Conservation (phyloP, 139 green algal species). For the Zygnema circumcarinatum region DNA sequence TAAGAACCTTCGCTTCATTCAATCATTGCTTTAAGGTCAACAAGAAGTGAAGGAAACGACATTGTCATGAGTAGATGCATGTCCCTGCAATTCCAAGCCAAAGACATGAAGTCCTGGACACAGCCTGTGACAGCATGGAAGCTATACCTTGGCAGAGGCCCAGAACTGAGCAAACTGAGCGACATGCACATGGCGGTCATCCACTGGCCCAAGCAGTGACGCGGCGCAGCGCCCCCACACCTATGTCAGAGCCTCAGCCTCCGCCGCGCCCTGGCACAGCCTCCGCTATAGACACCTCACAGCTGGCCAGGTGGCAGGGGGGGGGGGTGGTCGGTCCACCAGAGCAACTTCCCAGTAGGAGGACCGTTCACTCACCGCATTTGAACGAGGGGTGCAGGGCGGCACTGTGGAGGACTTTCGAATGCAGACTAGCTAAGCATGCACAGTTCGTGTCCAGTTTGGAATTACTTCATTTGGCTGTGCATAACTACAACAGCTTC, state of each 20-base stretch:
- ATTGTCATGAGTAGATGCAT: background rate
- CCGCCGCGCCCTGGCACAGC: background rate
- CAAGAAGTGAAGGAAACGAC: background rate
- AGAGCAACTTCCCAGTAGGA: no score
- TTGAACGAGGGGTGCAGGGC: no score
- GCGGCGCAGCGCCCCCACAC: background rate
- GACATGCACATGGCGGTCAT: constrained; percentile 36
- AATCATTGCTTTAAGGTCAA: no score
- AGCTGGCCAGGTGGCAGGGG: no score
- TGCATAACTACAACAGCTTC: no score
- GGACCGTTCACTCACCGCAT: no score
- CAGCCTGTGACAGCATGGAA: background rate
- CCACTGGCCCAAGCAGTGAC: constrained; percentile 1
- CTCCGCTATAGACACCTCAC: background rate
- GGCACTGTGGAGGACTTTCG: no score
- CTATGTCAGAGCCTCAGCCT: background rate
- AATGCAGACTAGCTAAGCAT: no score
- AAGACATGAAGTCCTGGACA: background rate
- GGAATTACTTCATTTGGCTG: no score
- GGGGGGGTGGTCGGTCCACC: no score
- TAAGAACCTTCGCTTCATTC: no score
- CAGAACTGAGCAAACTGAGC: constrained; percentile 40
- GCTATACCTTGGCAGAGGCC: constrained; percentile 35
- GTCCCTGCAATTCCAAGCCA: background rate
- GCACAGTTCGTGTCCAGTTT: no score